Base-by-base conservation (phyloP, 495 filamentous ascomycete genomes). In the Ramalina peruviana region DNA sequence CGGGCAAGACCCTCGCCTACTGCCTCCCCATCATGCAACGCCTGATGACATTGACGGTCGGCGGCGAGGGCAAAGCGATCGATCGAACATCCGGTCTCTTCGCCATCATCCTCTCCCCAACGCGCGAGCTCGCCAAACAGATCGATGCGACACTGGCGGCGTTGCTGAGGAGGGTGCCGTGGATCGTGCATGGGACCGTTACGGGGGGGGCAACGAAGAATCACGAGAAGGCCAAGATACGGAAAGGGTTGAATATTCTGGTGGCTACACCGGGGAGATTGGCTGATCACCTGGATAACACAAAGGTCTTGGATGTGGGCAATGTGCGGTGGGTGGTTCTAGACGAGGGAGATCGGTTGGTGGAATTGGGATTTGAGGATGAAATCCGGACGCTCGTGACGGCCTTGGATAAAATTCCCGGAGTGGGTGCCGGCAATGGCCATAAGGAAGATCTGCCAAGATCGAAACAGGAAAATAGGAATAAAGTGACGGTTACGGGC, bases 171-270 rank as follows among this genome's bases (percentile, higher is more conserved):
- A 89, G 86, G 51, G 82, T 85, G 30, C 75, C 82, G 53, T 96
- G 88, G 88, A 78, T 98, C 40, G 92, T 97, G 0, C 80, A 81
- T 20, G 88, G 87, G 5, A 92, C 85, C 0, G 88, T 98, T 12
- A 93, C 88, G 54, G 92, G 92, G 62, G 92, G 92, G 20, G 89
- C 97, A 66, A 96, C 89, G 65, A 96, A 96, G 64, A 90, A 96
- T 58, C 88, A 86, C 2, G 92, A 98, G 62, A 98, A 98, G 62
- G 87, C 92, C 25, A 72, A 93, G 40, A 60, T 98, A 54, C 70
- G 92, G 54, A 97, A 96, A 62, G 92, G 92, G 1, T 68, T 95
- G 53, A 96, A 96, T 65, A 93, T 97, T 46, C 71, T 98, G 21
- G 85, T 98, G 13, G 92, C 92, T 27, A 98, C 92, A 0, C 92